phyloP scores from a whole-genome alignment of 2,329 filamentous ascomycete species.

The Pseudogymnoascus sp. region DNA sequence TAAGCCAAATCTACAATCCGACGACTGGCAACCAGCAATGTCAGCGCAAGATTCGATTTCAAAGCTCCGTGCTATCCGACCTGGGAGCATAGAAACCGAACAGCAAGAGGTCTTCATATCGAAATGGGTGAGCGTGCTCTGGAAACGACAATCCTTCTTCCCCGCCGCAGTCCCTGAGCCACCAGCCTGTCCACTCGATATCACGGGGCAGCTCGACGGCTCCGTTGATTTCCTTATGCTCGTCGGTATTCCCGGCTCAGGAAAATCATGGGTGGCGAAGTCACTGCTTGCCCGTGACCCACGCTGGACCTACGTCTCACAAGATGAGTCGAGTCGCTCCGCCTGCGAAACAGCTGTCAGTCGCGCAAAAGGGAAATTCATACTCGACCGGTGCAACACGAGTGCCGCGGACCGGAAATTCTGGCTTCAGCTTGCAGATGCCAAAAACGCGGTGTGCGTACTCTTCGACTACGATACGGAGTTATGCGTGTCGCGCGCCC shows the following conservation, averaged over 20 bases:
- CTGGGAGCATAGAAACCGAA: constrained; percentile 16
- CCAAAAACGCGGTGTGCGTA: constrained; percentile 9
- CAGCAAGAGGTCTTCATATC: constrained; percentile 16
- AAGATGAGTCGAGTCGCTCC: constrained; percentile 12
- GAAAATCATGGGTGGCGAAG: constrained; percentile 13
- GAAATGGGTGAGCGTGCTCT: constrained; percentile 14
- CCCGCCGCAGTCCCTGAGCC: constrained; percentile 12
- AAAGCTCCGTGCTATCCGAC: constrained; percentile 11
- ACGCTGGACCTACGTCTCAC: constrained; percentile 8
- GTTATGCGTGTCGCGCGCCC: constrained; percentile 13
- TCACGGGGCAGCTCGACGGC: background rate
- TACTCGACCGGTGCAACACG: constrained; percentile 18
- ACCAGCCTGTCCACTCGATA: background rate
- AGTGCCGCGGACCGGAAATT: constrained; percentile 12
- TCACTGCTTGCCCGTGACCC: constrained; percentile 13
- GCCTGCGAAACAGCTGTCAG: constrained; percentile 1
- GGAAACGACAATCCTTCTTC: constrained; percentile 14
- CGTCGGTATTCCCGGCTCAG: constrained; percentile 15
- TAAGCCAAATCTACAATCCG: background rate
- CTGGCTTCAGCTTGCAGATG: constrained; percentile 10
- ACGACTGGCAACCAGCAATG: constrained; percentile 12
- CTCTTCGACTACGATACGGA: constrained; percentile 15
- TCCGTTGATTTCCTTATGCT: constrained; percentile 15
- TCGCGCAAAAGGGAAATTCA: constrained; percentile 4
- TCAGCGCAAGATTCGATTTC: constrained; percentile 9